Evolutionary conservation across 1,284 basidiomycete species (phyloP).

Genomic region (Xanthoconium separans): DNA sequence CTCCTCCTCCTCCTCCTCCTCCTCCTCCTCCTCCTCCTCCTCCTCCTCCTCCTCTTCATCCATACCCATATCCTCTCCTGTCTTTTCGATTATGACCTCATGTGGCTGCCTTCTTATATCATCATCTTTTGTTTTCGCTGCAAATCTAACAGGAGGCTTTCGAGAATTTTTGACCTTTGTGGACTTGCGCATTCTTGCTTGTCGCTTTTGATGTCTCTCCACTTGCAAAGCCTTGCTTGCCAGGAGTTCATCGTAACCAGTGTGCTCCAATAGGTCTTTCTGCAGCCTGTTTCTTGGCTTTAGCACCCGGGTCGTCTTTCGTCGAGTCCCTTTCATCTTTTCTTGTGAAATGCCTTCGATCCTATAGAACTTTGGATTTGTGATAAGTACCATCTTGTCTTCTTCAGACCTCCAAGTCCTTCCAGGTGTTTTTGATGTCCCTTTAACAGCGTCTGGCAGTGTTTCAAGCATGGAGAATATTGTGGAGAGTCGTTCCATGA

Average conservation of each 20-base stretch:
- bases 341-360: background rate
- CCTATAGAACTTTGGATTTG: conserved; percentile 6
- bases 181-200: background rate
- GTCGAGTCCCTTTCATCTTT: too few relatives aligned
- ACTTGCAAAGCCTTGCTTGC: background rate
- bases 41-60: too few relatives aligned
- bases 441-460: background rate
- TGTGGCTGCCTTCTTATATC: background rate
- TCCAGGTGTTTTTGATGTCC: conserved; percentile 1
- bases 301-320: background rate
- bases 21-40: too few relatives aligned
- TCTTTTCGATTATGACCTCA: too few relatives aligned
- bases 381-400: background rate
- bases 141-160: background rate
- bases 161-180: background rate
- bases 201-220: background rate
- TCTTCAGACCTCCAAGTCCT: background rate
- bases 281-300: background rate
- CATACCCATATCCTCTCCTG: too few relatives aligned
- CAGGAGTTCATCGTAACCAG: background rate
- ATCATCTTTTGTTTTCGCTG: background rate
- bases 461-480: too few relatives aligned
- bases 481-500: background rate
- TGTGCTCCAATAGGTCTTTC: background rate
- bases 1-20: too few relatives aligned